Evolutionary conservation across 2,329 filamentous ascomycete species (phyloP), one percentile per base, ranked within the genome.

Genomic region (Botrytis porri): DNA sequence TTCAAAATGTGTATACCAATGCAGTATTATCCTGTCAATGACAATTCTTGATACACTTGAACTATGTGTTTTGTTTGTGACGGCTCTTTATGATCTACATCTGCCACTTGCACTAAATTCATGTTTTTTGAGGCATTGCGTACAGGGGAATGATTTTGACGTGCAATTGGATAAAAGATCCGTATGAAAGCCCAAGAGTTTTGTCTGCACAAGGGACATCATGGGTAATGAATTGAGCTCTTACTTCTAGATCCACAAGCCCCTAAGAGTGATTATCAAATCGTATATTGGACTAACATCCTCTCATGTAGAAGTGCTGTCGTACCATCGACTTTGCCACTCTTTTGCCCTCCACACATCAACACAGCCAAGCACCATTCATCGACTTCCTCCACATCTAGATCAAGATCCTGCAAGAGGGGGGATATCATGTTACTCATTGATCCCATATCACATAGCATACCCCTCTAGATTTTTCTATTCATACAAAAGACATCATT

Each of bases 1-100:
- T 66, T 57, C 22, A 77, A 77, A 79, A 80, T 72, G 22, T 61
- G 41, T 69, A 72, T 54, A 48, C 63, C 70, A 59, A 54, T 45
- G 67, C 67, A 70, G 67, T 70, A 69, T 63, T 77, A 74, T 75
- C 73, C 75, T 73, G 67, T 20, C 51, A 71, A 71, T 73, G 35
- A 70, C 41, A 69, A 70, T 69, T 70, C 54, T 29, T 73, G 71
- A 61, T 37, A 54, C 60, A 35, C 37, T 65, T 16, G 20, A 65
- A 43, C 45, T 61, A n/a, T 20, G 14, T 62, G 37, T 18, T 3
- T 16, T 32, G 3, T 32, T 43, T 18, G 25, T 54, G 64, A 57
- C 18, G 3, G 9, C 61, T n/a, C 25, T 3, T 54, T 14, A 16
- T 12, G 4, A 37, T 39, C 22, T 9, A 65, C 12, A 43, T n/a